These are phyloP conservation scores for Erigeron philadelphicus DNA, from an alignment of 140 eudicot species.

Conservation along the genomic window DNA sequence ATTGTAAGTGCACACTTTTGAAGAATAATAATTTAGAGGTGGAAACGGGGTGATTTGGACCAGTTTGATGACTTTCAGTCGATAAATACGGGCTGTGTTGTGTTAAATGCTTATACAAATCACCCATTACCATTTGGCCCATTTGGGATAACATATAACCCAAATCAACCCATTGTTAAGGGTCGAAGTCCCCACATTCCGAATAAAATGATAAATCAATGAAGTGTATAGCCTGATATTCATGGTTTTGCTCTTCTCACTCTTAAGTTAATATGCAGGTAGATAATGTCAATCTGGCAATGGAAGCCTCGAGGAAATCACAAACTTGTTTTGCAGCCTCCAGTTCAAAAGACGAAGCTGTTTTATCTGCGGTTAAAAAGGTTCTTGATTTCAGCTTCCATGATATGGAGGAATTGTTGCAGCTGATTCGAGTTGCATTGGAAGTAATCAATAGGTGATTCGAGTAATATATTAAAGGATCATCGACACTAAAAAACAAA, in stretches of 20 bases:
- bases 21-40: not conserved
- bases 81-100: too few species aligned
- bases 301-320: constrained; percentile 93
- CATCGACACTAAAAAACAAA: too few species aligned
- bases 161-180: too few species aligned
- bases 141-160: too few species aligned
- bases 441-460: constrained; percentile 54
- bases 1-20: constrained; percentile 49
- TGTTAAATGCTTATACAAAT: too few species aligned
- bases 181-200: too few species aligned
- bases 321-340: constrained; percentile 59
- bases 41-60: too few species aligned
- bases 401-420: constrained; percentile 74
- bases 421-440: constrained; percentile 75
- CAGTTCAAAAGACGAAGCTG: constrained; percentile 43
- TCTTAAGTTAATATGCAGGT: constrained; percentile 42
- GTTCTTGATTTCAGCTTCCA: constrained; percentile 87
- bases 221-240: not conserved
- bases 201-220: not conserved
- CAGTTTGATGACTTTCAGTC: too few species aligned
- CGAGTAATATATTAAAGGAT: not conserved
- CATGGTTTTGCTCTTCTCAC: constrained; percentile 9
- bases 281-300: constrained; percentile 63
- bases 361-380: constrained; percentile 53
- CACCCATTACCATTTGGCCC: too few species aligned